Conservation (phyloP, 2,329 filamentous ascomycete genomes). For the Botrytis fragariae region DNA sequence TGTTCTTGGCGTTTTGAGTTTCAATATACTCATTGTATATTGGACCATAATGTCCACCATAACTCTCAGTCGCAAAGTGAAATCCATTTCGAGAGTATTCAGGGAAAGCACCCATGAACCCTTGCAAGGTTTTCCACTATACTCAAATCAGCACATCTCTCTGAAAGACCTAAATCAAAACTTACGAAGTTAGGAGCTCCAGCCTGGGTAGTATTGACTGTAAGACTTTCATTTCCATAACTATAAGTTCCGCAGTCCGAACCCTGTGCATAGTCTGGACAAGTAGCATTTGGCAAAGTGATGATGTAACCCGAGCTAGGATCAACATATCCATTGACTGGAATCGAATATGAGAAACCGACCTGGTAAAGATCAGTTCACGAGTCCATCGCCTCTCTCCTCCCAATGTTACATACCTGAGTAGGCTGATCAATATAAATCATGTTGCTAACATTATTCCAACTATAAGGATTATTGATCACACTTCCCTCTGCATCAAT, state of each 20-base stretch:
- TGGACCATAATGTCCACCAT: constrained; percentile 58
- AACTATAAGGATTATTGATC: constrained; percentile 52
- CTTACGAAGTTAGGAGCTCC: constrained; percentile 57
- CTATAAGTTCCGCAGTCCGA: constrained; percentile 55
- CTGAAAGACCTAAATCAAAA: not conserved
- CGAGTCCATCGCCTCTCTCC: not conserved
- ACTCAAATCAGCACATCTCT: not conserved
- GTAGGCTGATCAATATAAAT: constrained; percentile 39
- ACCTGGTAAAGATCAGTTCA: constrained; percentile 23
- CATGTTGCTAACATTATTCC: constrained; percentile 58
- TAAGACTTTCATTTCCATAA: constrained; percentile 48
- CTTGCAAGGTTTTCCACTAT: constrained; percentile 54
- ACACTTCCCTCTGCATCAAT: constrained; percentile 42
- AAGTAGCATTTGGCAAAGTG: constrained; percentile 46
- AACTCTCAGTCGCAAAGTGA: constrained; percentile 55
- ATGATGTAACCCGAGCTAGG: constrained; percentile 39
- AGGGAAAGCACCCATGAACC: constrained; percentile 61
- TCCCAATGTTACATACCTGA: constrained; percentile 23
- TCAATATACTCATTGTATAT: constrained; percentile 58
- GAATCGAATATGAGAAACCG: constrained; percentile 41
- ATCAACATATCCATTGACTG: constrained; percentile 27
- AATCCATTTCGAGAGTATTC: constrained; percentile 50
- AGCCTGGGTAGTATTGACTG: constrained; percentile 50
- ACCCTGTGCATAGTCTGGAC: constrained; percentile 48
- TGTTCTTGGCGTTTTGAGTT: constrained; percentile 57